These are phyloP conservation scores for Vitis amurensis DNA, from an alignment of 164 flowering plant genomes.

Conservation along the genomic window DNA sequence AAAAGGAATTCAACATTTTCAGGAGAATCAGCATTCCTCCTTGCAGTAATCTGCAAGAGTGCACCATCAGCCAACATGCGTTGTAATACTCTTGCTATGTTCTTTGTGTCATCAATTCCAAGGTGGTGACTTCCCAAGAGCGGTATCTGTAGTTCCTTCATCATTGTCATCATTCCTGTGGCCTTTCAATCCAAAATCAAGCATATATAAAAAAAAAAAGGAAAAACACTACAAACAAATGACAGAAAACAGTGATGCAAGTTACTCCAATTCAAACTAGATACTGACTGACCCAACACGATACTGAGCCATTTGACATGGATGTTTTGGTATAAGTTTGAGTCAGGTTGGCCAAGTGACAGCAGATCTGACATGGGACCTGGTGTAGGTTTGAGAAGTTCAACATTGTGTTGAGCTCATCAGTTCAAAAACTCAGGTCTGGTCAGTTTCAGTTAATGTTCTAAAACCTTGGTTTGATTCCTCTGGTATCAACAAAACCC, in stretches of 20 bases:
- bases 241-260: neutral
- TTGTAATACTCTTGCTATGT: constrained; percentile 81
- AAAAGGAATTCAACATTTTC: constrained; percentile 63
- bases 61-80: constrained; percentile 90
- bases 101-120: constrained; percentile 91
- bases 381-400: no score
- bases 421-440: neutral
- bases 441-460: neutral
- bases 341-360: neutral
- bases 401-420: neutral
- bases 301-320: neutral
- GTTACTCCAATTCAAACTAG: neutral
- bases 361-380: neutral
- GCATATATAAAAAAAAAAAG: neutral
- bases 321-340: neutral
- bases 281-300: neutral
- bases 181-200: constrained; percentile 50
- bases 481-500: neutral
- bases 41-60: constrained; percentile 68
- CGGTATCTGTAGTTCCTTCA: constrained; percentile 64
- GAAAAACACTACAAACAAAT: neutral
- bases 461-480: neutral
- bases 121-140: constrained; percentile 92
- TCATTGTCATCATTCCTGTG: constrained; percentile 88
- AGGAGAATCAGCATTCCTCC: constrained; percentile 44